Evolutionary conservation across 495 filamentous ascomycete genomes (phyloP).

Genomic region (Delitschia confertaspora): DNA sequence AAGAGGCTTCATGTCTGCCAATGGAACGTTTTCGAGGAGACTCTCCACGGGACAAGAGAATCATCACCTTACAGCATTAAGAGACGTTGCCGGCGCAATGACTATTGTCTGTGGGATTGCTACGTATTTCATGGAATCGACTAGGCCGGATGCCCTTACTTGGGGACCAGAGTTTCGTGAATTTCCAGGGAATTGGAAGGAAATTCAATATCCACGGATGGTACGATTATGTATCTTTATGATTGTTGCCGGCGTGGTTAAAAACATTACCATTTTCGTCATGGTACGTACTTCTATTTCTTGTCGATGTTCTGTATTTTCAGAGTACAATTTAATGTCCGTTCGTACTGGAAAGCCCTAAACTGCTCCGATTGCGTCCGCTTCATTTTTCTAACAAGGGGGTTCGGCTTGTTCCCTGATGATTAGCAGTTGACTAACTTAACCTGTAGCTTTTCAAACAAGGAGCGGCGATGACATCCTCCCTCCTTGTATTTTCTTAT

Average conservation of each 20-base stretch:
- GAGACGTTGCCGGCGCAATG: constrained; percentile 20
- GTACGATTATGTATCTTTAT: constrained; percentile 9
- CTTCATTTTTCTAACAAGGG: background rate
- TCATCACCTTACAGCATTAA: constrained; percentile 15
- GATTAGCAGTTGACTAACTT: background rate
- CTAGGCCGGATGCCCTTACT: constrained; percentile 18
- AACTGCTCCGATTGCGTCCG: background rate
- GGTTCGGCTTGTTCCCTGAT: background rate
- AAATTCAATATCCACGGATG: constrained; percentile 9
- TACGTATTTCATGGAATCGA: constrained; percentile 22
- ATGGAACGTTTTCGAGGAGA: constrained; percentile 22
- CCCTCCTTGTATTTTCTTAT: constrained; percentile 14
- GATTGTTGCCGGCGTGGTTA: constrained; percentile 1
- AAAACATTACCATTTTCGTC: background rate
- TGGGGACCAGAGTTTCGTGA: constrained; percentile 17
- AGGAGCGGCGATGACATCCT: constrained; percentile 14
- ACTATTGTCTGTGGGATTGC: constrained; percentile 18
- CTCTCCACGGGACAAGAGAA: constrained; percentile 12
- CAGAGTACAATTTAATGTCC: background rate
- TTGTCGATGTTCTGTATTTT: constrained; percentile 3
- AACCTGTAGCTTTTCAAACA: constrained; percentile 17
- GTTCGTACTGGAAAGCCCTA: background rate
- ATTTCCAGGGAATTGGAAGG: constrained; percentile 13
- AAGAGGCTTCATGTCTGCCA: constrained; percentile 24
- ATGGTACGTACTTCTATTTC: background rate